Evolutionary conservation across 2,329 filamentous ascomycete species (phyloP), one percentile per base, ranked within the genome.

Genomic region (Elsinoe necatrix): DNA sequence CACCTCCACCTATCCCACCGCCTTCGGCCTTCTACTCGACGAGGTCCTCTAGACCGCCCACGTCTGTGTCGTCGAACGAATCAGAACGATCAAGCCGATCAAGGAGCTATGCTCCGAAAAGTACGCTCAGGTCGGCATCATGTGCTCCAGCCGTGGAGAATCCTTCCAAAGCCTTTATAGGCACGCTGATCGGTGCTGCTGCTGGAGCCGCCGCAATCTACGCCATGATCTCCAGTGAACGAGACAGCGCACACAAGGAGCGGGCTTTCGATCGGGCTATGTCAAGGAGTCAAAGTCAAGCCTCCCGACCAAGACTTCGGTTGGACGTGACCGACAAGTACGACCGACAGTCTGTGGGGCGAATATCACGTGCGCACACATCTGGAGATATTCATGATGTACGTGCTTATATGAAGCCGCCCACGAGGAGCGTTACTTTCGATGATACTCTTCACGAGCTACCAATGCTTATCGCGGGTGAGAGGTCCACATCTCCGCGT

Each of bases 191-290:
- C 50, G 89, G 88, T 42, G 87, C 86, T 29, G 88, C 87, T 14
- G 87, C 87, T 16, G 87, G 86, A 37, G 87, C 85, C 34, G 86
- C 85, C 8, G 75, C 87, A 39, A 85, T 87, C 8, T 95, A 93
- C 70, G 83, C 82, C 20, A 84, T 89, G 74, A 77, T 83, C 61
- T 83, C 80, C 62, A 77, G 78, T 58, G 83, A 86, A 61, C 65
- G 68, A 52, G 72, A 75, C 54, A 75, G 73, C 59, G 71, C 72
- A 20, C 68, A 67, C 59, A 72, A 74, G 58, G 75, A 77, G 60
- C 62, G 68, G 3, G 72, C 71, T 18, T 72, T 70, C 63, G 14
- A 52, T 20, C 61, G 60, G 37, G 63, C 61, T 59, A 59, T 59
- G 58, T 63, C 61, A 8, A 55, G 52, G 25, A 51, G 21, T 50